Base-by-base conservation (phyloP, 129 eudicot species). In the Ambrosia trifida region DNA sequence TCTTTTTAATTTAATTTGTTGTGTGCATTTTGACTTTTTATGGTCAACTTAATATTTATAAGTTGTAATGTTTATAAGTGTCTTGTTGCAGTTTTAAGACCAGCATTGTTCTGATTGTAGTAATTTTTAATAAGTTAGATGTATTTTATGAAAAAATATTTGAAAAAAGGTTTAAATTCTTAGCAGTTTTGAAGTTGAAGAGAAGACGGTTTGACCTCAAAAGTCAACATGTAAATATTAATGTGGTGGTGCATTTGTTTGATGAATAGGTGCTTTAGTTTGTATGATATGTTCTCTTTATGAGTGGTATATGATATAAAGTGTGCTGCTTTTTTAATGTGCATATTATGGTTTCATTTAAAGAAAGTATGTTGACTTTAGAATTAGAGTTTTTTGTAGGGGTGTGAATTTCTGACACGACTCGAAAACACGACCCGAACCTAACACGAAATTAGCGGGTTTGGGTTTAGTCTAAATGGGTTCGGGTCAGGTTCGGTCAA, bases 131-230 rank as follows among this genome's bases (percentile, higher is more conserved):
- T 28, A 7, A 41, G 31, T 53, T 74, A 53, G 20, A 31, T 12
- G 3, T 13, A 51, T 11, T 49, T 62, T 11, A n/a, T 7, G 24
- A n/a, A 52, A 30, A 41, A 2, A 5, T 49, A 12, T 20, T 13
- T 7, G 3, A 16, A 28, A 72, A 45, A 31, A 5, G 31, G 20
- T 60, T 46, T 10, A 32, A 12, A 70, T 11, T 16, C 13, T 5
- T 70, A 5, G 11, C 9, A 20, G 56, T 56, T 54, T 54, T 70
- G 75, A 54, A 20, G 54, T 38, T 70, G 66, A 70, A 69, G 66
- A 56, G 66, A 17, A 38, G 24, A 53, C 8, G 40, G 54, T 40
- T 70, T 70, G 75, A 70, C 75, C 11, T 20, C 18, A 54, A 56
- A 40, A 56, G 75, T 70, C 66, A 56, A 70, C 54, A 11, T 69